phyloP scores from a whole-genome alignment of 208 protist species.

The Wallacemonas sp. region DNA sequence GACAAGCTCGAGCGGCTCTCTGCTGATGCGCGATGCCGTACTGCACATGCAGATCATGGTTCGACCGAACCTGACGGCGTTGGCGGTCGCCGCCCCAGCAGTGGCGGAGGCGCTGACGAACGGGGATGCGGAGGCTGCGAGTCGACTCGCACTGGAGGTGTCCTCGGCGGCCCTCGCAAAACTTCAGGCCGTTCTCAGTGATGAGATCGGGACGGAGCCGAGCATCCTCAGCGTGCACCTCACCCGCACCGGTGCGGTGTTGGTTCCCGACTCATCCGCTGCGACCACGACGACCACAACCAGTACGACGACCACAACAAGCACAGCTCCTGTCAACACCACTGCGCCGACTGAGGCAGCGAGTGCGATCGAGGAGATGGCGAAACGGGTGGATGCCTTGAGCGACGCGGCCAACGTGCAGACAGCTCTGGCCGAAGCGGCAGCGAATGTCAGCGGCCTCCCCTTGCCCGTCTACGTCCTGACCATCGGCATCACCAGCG shows the following conservation, averaged over 20 bases:
- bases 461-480: slow-evolving; percentile 47
- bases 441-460: neutral
- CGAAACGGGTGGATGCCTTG: slow-evolving; percentile 12
- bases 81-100: neutral
- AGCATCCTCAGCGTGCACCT: slow-evolving; percentile 12
- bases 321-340: neutral
- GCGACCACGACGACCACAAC: slow-evolving; percentile 15
- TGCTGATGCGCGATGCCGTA: slow-evolving; percentile 13
- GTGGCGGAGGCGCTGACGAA: neutral
- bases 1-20: neutral
- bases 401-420: neutral
- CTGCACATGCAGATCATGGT: slow-evolving; percentile 16
- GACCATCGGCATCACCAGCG: slow-evolving; percentile 30
- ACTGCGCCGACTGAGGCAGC: neutral
- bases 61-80: slow-evolving; percentile 15
- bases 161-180: slow-evolving; percentile 21
- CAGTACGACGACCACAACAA: neutral
- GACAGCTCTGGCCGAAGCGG: neutral
- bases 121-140: neutral
- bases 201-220: slow-evolving; percentile 4
- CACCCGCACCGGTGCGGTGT: neutral
- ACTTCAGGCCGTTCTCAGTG: slow-evolving; percentile 30
- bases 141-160: slow-evolving; percentile 13
- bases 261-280: neutral
- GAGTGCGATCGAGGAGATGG: slow-evolving; percentile 13